Percentiles rank a stretch among this genome's conserved stretches.
Evolutionary conservation across 495 filamentous ascomycete species (phyloP).

Genomic region (Aspergillus avenaceus): DNA sequence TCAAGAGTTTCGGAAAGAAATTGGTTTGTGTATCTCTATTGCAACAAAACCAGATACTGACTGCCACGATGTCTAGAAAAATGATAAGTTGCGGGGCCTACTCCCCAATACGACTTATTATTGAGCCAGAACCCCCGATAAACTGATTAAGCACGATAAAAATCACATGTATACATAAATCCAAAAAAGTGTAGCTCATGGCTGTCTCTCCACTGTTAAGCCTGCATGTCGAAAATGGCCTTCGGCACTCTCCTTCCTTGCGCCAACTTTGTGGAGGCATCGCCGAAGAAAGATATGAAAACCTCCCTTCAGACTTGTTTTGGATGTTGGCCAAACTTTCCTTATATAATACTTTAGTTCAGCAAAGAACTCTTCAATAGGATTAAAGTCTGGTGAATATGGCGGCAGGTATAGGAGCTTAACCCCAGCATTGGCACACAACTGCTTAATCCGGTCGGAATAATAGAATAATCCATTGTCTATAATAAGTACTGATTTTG

Average conservation of each 20-base stretch:
- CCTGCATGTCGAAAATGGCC: slow-evolving; percentile 21
- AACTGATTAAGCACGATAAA: too few relatives aligned
- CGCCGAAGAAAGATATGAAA: slow-evolving; percentile 21
- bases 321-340: slow-evolving; percentile 18
- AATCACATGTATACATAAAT: too few relatives aligned
- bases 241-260: slow-evolving; percentile 14
- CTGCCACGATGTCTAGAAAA: too few relatives aligned
- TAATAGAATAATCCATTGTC: slow-evolving; percentile 38
- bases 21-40: too few relatives aligned
- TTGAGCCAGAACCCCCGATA: too few relatives aligned
- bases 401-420: slow-evolving; percentile 30
- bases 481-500: slow-evolving; percentile 36
- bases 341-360: slow-evolving; percentile 23
- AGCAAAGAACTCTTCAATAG: slow-evolving; percentile 13
- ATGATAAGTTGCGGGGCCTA: too few relatives aligned
- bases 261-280: slow-evolving; percentile 22
- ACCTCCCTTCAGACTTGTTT: slow-evolving; percentile 33
- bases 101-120: too few relatives aligned
- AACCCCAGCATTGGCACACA: slow-evolving; percentile 30
- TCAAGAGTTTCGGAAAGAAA: slow-evolving; percentile 13
- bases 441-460: slow-evolving; percentile 23
- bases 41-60: too few relatives aligned
- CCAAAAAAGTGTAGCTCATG: too few relatives aligned
- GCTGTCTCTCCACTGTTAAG: slow-evolving; percentile 5
- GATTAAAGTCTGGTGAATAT: slow-evolving; percentile 16